Percentiles rank a stretch among this genome's conserved stretches.
phyloP scores from a whole-genome alignment of 2,329 filamentous ascomycete genomes.

The Pestalotiopsis sp. region DNA sequence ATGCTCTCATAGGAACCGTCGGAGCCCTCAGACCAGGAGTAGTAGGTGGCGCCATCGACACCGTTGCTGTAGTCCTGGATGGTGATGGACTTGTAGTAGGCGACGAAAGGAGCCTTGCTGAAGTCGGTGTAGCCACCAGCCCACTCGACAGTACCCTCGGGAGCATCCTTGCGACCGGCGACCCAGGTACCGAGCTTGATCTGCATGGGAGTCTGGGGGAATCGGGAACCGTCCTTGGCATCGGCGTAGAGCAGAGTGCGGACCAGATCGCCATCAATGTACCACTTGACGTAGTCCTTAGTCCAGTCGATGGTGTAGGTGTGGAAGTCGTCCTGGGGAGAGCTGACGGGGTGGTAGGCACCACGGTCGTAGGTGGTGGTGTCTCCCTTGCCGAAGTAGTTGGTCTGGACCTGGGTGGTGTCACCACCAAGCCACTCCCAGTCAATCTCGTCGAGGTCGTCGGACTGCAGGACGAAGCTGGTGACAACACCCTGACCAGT shows the following conservation, averaged over 20 bases:
- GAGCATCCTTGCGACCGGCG: slow-evolving; percentile 57
- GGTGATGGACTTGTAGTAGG: slow-evolving; percentile 58
- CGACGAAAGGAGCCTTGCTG: slow-evolving; percentile 51
- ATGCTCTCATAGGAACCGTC: slow-evolving; percentile 54
- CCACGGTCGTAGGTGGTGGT: slow-evolving; percentile 71
- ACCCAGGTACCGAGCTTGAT: slow-evolving; percentile 72
- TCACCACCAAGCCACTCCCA: slow-evolving; percentile 92
- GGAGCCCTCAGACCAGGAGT: slow-evolving; percentile 50
- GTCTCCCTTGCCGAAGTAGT: slow-evolving; percentile 79
- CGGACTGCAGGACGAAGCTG: slow-evolving; percentile 85
- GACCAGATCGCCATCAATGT: slow-evolving; percentile 61
- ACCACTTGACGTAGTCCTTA: slow-evolving; percentile 63
- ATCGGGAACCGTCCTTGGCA: slow-evolving; percentile 58
- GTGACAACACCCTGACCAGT: slow-evolving; percentile 86
- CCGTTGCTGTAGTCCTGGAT: slow-evolving; percentile 58
- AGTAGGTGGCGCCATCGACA: slow-evolving; percentile 49
- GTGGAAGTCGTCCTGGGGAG: slow-evolving; percentile 58
- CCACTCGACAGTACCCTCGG: slow-evolving; percentile 72
- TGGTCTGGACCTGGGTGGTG: slow-evolving; percentile 75
- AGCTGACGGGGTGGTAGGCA: slow-evolving; percentile 58
- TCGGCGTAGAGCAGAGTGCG: slow-evolving; percentile 63
- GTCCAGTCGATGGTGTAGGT: slow-evolving; percentile 73
- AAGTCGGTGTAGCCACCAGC: slow-evolving; percentile 63
- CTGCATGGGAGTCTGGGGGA: slow-evolving; percentile 75
- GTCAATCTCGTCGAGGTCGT: slow-evolving; percentile 91